These are phyloP conservation scores for Fraxinus nigra DNA, from an alignment of 305 asterid genomes.

Conservation along the genomic window DNA sequence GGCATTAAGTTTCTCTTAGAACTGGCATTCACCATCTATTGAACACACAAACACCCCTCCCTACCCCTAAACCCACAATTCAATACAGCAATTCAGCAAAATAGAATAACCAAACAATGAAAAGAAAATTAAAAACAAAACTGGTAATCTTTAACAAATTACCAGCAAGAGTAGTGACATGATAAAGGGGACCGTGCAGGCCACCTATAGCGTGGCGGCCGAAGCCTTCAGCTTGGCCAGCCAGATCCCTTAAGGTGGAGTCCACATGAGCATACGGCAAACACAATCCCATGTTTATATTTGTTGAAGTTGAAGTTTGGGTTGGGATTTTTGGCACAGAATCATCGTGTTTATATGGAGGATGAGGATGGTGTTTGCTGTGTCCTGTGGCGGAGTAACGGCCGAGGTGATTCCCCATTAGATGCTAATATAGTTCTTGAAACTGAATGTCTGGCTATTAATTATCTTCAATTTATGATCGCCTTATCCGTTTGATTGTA, in stretches of 20 bases:
- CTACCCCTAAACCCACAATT: neutral
- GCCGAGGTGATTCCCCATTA: slow-evolving; percentile 40
- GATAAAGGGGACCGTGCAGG: slow-evolving; percentile 47
- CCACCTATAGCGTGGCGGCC: slow-evolving; percentile 63
- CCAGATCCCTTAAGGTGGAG: slow-evolving; percentile 42
- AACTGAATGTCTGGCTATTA: neutral
- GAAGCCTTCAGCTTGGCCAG: slow-evolving; percentile 74
- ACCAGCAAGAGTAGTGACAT: slow-evolving; percentile 57
- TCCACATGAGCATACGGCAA: slow-evolving; percentile 56
- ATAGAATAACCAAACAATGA: neutral
- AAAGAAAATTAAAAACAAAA: neutral
- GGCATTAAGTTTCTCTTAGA: neutral
- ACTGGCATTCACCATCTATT: neutral
- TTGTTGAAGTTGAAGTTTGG: slow-evolving; percentile 12
- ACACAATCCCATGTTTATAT: slow-evolving; percentile 33
- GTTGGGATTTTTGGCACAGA: slow-evolving; percentile 9
- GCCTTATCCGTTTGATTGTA: too few relatives aligned
- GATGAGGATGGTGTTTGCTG: slow-evolving; percentile 22
- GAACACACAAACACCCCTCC: neutral
- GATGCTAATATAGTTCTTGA: neutral
- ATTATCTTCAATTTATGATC: slow-evolving; percentile 7
- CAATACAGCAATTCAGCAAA: neutral
- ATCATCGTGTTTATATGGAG: slow-evolving; percentile 15
- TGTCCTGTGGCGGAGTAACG: slow-evolving; percentile 34
- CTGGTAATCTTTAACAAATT: neutral